phyloP scores from a whole-genome alignment of 768 basidiomycete genomes.

The Boletus edulis region DNA sequence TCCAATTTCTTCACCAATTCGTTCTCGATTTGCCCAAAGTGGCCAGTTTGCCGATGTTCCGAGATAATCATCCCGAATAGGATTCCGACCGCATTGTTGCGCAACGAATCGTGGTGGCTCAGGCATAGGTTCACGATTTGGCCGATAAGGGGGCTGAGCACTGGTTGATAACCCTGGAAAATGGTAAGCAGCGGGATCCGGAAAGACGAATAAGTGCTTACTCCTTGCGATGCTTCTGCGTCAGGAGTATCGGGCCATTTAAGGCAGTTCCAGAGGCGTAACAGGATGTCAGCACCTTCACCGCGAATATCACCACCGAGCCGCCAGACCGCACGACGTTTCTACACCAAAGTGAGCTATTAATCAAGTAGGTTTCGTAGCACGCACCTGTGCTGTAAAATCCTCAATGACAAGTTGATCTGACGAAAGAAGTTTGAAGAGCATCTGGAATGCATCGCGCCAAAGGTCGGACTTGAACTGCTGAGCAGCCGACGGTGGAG shows the following conservation, averaged over 20 bases:
- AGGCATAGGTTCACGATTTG: slow-evolving; percentile 90
- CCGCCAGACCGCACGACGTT: slow-evolving; percentile 93
- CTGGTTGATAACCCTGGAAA: slow-evolving; percentile 76
- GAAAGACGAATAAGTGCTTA: slow-evolving; percentile 35
- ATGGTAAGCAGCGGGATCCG: background rate
- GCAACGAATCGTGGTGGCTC: slow-evolving; percentile 90
- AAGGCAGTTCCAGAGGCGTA: slow-evolving; percentile 82
- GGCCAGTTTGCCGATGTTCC: slow-evolving; percentile 79
- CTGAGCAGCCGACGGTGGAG: slow-evolving; percentile 55
- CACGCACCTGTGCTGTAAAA: slow-evolving; percentile 81
- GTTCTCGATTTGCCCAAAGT: slow-evolving; percentile 88
- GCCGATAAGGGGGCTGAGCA: slow-evolving; percentile 81
- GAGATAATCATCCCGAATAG: slow-evolving; percentile 95
- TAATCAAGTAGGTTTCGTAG: background rate
- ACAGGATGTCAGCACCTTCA: slow-evolving; percentile 79
- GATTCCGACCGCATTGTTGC: slow-evolving; percentile 88
- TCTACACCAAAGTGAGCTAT: slow-evolving; percentile 43
- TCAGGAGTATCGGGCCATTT: slow-evolving; percentile 69
- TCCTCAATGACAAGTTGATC: slow-evolving; percentile 94
- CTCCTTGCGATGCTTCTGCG: slow-evolving; percentile 55
- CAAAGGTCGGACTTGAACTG: slow-evolving; percentile 78
- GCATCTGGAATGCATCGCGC: slow-evolving; percentile 77
- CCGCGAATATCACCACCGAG: slow-evolving; percentile 95
- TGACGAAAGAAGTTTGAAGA: slow-evolving; percentile 82
- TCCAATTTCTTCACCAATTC: slow-evolving; percentile 91